Evolutionary conservation across 2,329 filamentous ascomycete genomes (phyloP), one percentile per base, ranked within the genome.

Genomic region (Ophiostoma sp.): DNA sequence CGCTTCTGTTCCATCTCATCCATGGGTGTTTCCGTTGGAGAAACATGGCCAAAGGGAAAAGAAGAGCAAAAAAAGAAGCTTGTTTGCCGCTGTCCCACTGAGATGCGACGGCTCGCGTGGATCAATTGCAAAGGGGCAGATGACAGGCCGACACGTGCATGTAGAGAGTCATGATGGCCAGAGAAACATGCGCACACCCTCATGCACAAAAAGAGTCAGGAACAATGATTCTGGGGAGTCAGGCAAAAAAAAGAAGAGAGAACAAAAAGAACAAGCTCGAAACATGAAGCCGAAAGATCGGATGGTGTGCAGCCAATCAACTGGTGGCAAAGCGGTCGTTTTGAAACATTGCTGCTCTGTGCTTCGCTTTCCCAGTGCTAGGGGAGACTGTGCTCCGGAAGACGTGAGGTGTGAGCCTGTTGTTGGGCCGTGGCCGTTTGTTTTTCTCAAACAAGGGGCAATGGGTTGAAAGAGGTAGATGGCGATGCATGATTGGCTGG

Each of bases 251-350:
- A 36, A 25, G 19, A 19, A 8, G n/a, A n/a, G 42, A 9, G 28
- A 22, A n/a, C 19, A 28, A 42, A 22, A 36, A 70, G 36, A 61
- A 57, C 9, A 57, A 36, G 31, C 36, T 59, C 50, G 69, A 61
- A 71, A 63, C 69, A 71, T 25, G 69, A 57, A 36, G 48, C 69
- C 63, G 17, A 69, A 36, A n/a, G 70, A 28, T 57, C 42, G 42
- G 70, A 72, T 39, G 70, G 70, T 55, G 59, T 48, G 39, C 28
- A 28, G 45, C 70, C 70, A 72, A 72, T 72, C 70, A 42, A 66
- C n/a, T 33, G 45, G 70, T 42, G 59, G 31, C 59, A 48, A n/a
- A 11, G 19, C 36, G n/a, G 36, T 5, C 7, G 42, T 36, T n/a
- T 71, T 71, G 70, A 71, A 71, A 71, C 70, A 64, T 63, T 22